These are phyloP conservation scores for Eucalyptus tenuipes DNA, from an alignment of 345 rosid genomes.

Conservation along the genomic window DNA sequence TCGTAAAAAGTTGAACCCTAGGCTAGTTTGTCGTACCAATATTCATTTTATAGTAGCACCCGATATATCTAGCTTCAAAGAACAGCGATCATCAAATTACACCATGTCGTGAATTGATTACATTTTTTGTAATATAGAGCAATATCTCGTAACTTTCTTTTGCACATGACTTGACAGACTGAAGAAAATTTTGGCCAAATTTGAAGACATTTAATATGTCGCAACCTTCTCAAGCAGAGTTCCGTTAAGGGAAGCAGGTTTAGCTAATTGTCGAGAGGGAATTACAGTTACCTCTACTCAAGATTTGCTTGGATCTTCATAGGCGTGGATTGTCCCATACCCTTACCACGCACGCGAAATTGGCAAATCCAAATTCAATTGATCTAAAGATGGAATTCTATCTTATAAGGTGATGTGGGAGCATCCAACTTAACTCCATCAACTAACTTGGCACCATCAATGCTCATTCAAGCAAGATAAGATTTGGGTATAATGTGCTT, in stretches of 20 bases:
- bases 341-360: neutral
- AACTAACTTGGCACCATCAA: too few species aligned
- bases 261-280: neutral
- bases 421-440: too few species aligned
- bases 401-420: neutral
- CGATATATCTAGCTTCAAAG: neutral
- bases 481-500: too few species aligned
- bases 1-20: neutral
- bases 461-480: too few species aligned
- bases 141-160: neutral
- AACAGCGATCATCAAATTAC: neutral
- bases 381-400: neutral
- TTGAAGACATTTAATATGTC: neutral
- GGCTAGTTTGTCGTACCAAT: neutral
- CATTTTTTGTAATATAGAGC: neutral
- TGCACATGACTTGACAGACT: neutral
- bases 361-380: neutral
- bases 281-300: neutral
- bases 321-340: neutral
- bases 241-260: too few species aligned
- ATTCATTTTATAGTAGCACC: neutral
- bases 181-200: neutral
- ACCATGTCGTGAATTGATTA: neutral
- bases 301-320: neutral
- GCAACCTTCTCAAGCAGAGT: neutral